Base-by-base conservation (phyloP, 2,329 filamentous ascomycete species). In the Aquanectria penicillioides region DNA sequence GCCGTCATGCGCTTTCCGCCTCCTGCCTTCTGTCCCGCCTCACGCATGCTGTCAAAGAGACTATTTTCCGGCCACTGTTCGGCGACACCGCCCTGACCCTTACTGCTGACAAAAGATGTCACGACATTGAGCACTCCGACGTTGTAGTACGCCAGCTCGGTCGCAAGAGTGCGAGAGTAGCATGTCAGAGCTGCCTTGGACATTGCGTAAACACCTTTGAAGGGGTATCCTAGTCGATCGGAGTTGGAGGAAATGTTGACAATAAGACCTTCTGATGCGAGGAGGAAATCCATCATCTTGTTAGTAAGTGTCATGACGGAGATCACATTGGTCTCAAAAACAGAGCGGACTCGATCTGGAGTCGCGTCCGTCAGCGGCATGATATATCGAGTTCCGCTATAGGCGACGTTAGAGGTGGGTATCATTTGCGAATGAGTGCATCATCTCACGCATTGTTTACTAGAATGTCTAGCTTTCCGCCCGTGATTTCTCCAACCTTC, bases 381-480 rank as follows among this genome's bases (percentile, higher is more conserved):
- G 33, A 59, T 49, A 41, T 59, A 59, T 37, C 56, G 40, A 25
- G 46, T 49, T 15, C 56, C 56, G 13, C 56, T 59, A 22, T 12
- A 15, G 6, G 23, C 12, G 6, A n/a, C n/a, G 37, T 50, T 33
- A 50, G 26, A 25, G 37, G 15, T 7, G 20, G 11, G 22, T 17
- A 22, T 11, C 9, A 26, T 2, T 4, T 18, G 3, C 9, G 9
- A 2, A 5, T 18, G 6, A n/a, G 25, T 17, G n/a, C 3, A 17
- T 23, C 8, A 25, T 28, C 60, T 59, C 59, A 66, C 65, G 65
- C 65, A 38, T 81, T 80, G 63, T 81, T 80, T 59, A 81, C 71
- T 15, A 82, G 71, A 34, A 81, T 74, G 59, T 82, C 76, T 7
- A 82, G 67, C 22, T 68, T 72, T 15, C 75, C 75, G 20, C 71